phyloP scores from a whole-genome alignment of 345 rosid species.

The Eucalyptus decipiens region DNA sequence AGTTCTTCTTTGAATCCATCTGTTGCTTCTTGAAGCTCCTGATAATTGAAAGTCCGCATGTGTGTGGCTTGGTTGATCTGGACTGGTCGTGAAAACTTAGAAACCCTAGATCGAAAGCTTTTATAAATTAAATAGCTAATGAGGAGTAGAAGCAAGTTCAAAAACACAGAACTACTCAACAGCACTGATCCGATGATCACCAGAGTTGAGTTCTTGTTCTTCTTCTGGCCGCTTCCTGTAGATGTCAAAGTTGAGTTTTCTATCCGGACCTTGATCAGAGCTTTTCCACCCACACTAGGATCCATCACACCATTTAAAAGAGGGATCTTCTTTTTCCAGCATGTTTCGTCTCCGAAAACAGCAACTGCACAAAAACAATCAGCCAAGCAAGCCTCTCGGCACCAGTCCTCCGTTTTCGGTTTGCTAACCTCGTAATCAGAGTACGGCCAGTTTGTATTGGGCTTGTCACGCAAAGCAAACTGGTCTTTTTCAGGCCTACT shows the following conservation, averaged over 20 bases:
- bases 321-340: conserved; percentile 43
- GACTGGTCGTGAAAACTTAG: too few species aligned
- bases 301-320: conserved; percentile 14
- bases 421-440: conserved; percentile 7
- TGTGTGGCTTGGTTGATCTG: too few species aligned
- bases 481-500: neutral
- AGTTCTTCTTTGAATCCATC: too few species aligned
- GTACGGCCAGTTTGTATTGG: conserved; percentile 4
- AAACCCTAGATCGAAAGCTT: neutral
- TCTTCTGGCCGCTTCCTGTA: neutral
- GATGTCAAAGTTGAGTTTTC: neutral
- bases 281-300: neutral
- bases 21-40: too few species aligned
- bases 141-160: neutral
- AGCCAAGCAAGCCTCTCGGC: conserved; percentile 23
- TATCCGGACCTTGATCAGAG: conserved; percentile 25
- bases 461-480: conserved; percentile 1
- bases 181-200: neutral
- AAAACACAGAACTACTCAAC: neutral
- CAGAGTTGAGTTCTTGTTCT: neutral
- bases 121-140: neutral
- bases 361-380: conserved; percentile 47
- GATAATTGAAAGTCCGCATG: too few species aligned
- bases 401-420: conserved; percentile 9
- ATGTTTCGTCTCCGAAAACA: neutral